A percentile compares a stretch with the other conserved stretches of the same genome.
These are phyloP conservation scores for Chrysochromulina tobinii DNA, from an alignment of 78 protist genomes.

Conservation along the genomic window DNA sequence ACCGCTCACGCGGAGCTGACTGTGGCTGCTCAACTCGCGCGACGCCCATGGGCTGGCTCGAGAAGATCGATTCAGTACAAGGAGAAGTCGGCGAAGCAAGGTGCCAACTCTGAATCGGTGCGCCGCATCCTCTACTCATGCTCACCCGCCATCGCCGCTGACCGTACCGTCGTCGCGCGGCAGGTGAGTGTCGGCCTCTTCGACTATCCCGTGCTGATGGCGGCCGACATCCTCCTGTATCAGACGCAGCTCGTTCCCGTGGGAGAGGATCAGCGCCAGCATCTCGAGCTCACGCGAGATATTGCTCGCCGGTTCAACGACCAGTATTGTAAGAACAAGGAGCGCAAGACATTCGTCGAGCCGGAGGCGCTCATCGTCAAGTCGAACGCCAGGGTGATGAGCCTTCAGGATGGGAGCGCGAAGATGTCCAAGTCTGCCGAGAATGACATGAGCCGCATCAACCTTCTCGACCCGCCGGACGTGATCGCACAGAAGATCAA, in stretches of 20 bases:
- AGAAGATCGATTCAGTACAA: conserved; percentile 57
- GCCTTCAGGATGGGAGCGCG: conserved; percentile 32
- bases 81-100: conserved; percentile 41
- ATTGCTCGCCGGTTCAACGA: conserved; percentile 43
- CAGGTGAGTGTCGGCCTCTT: conserved; percentile 24
- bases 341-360: conserved; percentile 8
- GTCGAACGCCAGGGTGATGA: conserved; percentile 20
- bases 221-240: conserved; percentile 51
- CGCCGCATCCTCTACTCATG: too few relatives aligned
- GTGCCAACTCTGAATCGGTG: not conserved
- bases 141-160: not conserved
- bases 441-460: conserved; percentile 44
- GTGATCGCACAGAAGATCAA: conserved; percentile 19
- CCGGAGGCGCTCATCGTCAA: conserved; percentile 22
- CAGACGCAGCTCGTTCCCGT: conserved; percentile 39
- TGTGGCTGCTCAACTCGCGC: conserved; percentile 53
- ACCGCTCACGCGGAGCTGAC: conserved; percentile 43
- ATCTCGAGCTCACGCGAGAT: conserved; percentile 52
- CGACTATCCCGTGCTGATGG: conserved; percentile 60
- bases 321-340: not conserved
- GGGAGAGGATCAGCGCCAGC: conserved; percentile 63
- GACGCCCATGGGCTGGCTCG: conserved; percentile 54
- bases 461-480: conserved; percentile 43
- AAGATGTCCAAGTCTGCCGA: conserved; percentile 17
- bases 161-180: not conserved